Evolutionary conservation across 2,329 filamentous ascomycete species (phyloP).

Genomic region (Arachnopeziza araneosa): DNA sequence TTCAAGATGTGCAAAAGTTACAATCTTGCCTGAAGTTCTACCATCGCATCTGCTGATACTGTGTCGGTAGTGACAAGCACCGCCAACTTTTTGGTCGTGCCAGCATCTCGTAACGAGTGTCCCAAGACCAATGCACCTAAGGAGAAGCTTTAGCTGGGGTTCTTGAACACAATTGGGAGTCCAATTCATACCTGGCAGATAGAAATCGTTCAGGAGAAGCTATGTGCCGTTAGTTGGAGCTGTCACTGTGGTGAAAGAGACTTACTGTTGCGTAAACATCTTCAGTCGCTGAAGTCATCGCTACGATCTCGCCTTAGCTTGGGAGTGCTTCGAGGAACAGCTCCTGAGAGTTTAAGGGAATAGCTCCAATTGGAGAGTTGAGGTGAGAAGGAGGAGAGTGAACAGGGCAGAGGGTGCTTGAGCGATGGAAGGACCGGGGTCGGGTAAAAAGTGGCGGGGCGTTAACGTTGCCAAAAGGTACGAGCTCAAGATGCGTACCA

Average conservation of each 20-base stretch:
- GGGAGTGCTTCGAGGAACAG: not conserved
- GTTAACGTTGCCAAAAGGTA: not conserved
- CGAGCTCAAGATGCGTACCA: not conserved
- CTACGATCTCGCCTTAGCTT: not conserved
- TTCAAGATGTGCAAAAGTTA: not conserved
- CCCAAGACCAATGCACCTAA: slow-evolving; percentile 87
- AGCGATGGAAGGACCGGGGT: not conserved
- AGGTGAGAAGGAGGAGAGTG: not conserved
- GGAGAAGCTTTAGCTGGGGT: slow-evolving; percentile 18
- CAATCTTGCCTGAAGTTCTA: slow-evolving; percentile 65
- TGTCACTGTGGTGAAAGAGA: slow-evolving; percentile 1
- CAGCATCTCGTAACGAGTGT: slow-evolving; percentile 88
- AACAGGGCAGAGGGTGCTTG: not conserved
- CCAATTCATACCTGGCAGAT: slow-evolving; percentile 70
- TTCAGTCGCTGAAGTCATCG: slow-evolving; percentile 40
- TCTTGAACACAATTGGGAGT: slow-evolving; percentile 4
- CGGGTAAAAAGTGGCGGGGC: not conserved
- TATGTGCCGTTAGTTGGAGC: slow-evolving; percentile 35
- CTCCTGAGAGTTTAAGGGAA: not conserved
- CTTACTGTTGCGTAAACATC: slow-evolving; percentile 62
- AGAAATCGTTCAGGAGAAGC: slow-evolving; percentile 88
- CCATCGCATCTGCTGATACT: slow-evolving; percentile 68
- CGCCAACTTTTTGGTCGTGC: slow-evolving; percentile 78
- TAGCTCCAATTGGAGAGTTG: not conserved
- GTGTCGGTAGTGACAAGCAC: slow-evolving; percentile 77